Conservation (phyloP, 257 asterid genomes). For the Haberlea rhodopensis region DNA sequence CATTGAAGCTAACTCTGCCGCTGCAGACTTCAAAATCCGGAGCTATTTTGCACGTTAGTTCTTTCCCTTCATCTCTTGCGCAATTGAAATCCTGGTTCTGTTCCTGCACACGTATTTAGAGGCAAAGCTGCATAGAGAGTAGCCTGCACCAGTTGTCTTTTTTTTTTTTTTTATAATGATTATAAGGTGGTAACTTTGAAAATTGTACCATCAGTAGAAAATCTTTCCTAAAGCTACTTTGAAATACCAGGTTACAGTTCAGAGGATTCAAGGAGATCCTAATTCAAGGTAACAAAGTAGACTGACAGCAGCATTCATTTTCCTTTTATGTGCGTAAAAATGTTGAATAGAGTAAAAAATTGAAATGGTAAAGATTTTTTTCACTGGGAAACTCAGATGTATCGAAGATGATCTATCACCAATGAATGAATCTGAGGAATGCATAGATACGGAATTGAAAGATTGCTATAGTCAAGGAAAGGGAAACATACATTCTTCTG, state of each 20-base stretch:
- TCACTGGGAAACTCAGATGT: constrained; percentile 40
- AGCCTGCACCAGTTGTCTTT: neutral
- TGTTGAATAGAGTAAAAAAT: constrained; percentile 1
- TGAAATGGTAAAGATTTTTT: constrained; percentile 11
- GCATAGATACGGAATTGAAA: constrained; percentile 39
- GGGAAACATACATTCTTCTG: constrained; percentile 38
- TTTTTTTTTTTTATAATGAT: neutral
- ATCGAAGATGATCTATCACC: constrained; percentile 50
- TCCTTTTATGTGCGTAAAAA: constrained; percentile 14
- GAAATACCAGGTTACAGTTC: constrained; percentile 68
- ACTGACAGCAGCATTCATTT: constrained; percentile 22
- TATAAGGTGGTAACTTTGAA: neutral
- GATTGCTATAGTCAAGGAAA: constrained; percentile 30
- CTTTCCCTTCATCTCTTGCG: constrained; percentile 26
- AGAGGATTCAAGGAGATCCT: constrained; percentile 55
- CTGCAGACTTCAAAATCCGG: constrained; percentile 82
- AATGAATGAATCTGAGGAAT: constrained; percentile 37
- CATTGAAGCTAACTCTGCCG: constrained; percentile 64
- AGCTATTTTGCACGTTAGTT: constrained; percentile 71
- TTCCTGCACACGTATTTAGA: neutral
- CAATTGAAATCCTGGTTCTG: neutral
- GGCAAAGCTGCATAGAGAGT: constrained; percentile 9
- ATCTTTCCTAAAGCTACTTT: constrained; percentile 21
- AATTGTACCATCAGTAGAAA: constrained; percentile 7
- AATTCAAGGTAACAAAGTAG: constrained; percentile 54